Evolutionary conservation across 2,329 filamentous ascomycete species (phyloP), one percentile per base, ranked within the genome.

Genomic region (Celoporthe dispersa): DNA sequence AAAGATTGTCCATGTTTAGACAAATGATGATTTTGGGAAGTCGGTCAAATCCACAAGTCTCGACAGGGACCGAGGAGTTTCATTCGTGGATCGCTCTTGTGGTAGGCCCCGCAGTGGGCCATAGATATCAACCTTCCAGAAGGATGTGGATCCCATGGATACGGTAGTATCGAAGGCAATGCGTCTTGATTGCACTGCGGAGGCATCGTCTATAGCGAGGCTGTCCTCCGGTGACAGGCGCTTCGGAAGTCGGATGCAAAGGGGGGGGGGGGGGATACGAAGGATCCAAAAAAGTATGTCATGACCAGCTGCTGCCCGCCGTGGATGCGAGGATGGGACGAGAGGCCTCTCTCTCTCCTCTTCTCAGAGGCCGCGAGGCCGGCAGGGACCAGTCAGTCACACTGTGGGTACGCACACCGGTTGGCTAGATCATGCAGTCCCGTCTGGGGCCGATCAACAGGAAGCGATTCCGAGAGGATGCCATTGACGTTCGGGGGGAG

Each of bases 381-480:
- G 14, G 37, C 44, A 6, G 59, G 44, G 28, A 31, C 59, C 66
- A 68, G n/a, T 48, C 41, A 48, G 44, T 48, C 44, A 48, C 22
- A 28, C 22, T 66, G 69, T 66, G 62, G 55, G 37, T 41, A 66
- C 44, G 14, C 59, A 57, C 25, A 55, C 69, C 66, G 69, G 69
- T 66, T 65, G 66, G 69, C 66, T 61, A 51, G 69, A 63, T 48
- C 35, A 64, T 64, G 59, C 61, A 55, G 62, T 63, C 22, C 7
- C 53, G 59, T 63, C 39, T 22, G 66, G 48, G 48, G 4, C 48
- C 59, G 67, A 51, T 66, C 57, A 67, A 67, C 62, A 64, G 68
- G 70, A 65, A 69, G 60, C 55, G 33, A 19, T 70, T 70, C 70
- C 70, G 70, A 65, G 53, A 39, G 41, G 68, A 41, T 67, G 67